Percentiles rank a stretch among this genome's conserved stretches.
These are phyloP conservation scores for Globisporangium irregulare DNA, from an alignment of 352 stramenopile genomes.

Conservation along the genomic window DNA sequence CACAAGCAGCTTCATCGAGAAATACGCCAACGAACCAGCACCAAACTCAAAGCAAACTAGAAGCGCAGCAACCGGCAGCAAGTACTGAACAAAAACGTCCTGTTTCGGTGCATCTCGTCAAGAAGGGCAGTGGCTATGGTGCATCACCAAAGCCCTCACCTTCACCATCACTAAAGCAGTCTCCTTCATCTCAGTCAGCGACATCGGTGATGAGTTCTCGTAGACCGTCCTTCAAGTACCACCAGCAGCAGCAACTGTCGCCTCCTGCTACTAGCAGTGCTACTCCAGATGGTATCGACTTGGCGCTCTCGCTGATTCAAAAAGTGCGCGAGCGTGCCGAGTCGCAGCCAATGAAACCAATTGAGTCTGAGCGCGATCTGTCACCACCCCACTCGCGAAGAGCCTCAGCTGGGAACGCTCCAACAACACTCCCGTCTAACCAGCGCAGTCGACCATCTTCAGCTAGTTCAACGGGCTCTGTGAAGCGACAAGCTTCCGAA, in stretches of 20 bases:
- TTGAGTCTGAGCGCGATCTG: neutral
- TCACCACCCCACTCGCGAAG: neutral
- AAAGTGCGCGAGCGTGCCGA: conserved; percentile 6
- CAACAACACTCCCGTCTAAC: neutral
- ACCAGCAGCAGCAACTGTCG: neutral
- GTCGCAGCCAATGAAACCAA: neutral
- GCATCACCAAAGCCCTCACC: neutral
- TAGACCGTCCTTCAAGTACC: neutral
- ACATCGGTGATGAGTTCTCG: neutral
- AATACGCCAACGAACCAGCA: neutral
- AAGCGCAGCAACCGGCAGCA: neutral
- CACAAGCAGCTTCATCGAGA: neutral
- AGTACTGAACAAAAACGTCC: neutral
- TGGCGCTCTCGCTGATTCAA: conserved; percentile 3
- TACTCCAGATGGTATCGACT: conserved; percentile 1
- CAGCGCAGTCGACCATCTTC: neutral
- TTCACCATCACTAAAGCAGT: neutral
- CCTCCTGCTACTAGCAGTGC: neutral
- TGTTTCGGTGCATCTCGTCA: neutral
- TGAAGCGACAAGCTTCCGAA: neutral
- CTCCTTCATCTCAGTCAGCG: neutral
- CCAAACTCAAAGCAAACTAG: neutral
- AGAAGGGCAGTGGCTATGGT: neutral
- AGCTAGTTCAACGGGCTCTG: neutral
- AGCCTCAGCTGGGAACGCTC: neutral